Conservation (phyloP, 169 alveolate species). For the Neospora caninum region DNA sequence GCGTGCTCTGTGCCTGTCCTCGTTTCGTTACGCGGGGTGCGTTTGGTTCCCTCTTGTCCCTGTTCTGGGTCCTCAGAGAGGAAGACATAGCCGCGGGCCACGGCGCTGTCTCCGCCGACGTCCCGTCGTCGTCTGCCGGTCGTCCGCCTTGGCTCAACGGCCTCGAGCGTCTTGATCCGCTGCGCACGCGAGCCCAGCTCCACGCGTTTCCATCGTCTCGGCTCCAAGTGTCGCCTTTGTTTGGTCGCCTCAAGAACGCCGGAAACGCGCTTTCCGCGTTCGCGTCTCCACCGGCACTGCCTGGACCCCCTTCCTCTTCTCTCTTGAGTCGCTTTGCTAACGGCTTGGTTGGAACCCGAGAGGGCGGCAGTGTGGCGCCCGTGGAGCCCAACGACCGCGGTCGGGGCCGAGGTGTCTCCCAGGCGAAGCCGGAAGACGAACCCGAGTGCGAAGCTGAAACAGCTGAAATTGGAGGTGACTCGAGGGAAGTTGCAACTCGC, state of each 20-base stretch:
- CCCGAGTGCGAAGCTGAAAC: background rate
- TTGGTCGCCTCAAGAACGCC: background rate
- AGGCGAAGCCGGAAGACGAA: background rate
- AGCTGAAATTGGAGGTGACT: background rate
- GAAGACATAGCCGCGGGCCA: background rate
- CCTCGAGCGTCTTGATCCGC: background rate
- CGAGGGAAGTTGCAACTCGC: background rate
- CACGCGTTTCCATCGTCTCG: background rate
- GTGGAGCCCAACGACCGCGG: conserved; percentile 4
- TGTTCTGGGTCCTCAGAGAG: background rate
- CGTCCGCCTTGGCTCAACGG: background rate
- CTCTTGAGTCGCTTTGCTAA: background rate
- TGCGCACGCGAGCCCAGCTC: background rate
- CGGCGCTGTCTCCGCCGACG: background rate
- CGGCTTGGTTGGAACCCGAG: background rate
- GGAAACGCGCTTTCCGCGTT: background rate
- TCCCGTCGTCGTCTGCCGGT: background rate
- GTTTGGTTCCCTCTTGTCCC: background rate
- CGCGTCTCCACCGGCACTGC: background rate
- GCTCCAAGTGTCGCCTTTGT: background rate
- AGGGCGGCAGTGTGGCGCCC: background rate
- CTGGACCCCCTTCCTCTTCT: background rate
- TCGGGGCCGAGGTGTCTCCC: background rate
- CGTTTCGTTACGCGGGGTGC: background rate
- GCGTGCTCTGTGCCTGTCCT: background rate